Conservation (phyloP, 2,329 filamentous ascomycete genomes). For the Sarocladiaceae sp. region DNA sequence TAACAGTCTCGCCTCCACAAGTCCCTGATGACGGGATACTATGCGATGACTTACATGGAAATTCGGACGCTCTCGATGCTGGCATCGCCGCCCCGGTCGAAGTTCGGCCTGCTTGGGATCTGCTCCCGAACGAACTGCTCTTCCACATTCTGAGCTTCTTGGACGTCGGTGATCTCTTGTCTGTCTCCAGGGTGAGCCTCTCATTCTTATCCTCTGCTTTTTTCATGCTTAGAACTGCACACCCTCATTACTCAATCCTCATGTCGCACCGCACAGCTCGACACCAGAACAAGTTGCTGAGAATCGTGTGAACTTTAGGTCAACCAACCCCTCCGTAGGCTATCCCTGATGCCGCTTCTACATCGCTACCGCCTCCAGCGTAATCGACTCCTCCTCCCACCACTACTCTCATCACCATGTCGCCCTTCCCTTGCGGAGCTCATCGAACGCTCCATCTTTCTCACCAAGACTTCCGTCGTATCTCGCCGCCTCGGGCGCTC, state of each 20-base stretch:
- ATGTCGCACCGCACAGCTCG: too few species aligned
- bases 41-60: too few species aligned
- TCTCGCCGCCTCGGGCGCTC: constrained; percentile 58
- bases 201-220: not conserved
- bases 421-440: constrained; percentile 57
- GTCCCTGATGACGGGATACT: too few species aligned
- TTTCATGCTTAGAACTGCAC: too few species aligned
- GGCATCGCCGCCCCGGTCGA: not conserved
- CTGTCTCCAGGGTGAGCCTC: constrained; percentile 47
- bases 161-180: constrained; percentile 50
- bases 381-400: constrained; percentile 46
- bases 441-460: constrained; percentile 57
- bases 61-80: too few species aligned
- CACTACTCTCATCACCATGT: constrained; percentile 48
- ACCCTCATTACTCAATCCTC: too few species aligned
- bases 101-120: not conserved
- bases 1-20: too few species aligned
- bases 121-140: constrained; percentile 50
- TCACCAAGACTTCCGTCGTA: constrained; percentile 59
- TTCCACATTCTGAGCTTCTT: constrained; percentile 49
- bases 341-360: constrained; percentile 60
- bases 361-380: constrained; percentile 56
- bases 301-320: too few species aligned
- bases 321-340: constrained; percentile 53
- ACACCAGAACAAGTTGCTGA: too few species aligned